Percentiles rank a stretch among this genome's conserved stretches.
phyloP scores from a whole-genome alignment of 495 filamentous ascomycete species.

The Baudoinia panamericana region DNA sequence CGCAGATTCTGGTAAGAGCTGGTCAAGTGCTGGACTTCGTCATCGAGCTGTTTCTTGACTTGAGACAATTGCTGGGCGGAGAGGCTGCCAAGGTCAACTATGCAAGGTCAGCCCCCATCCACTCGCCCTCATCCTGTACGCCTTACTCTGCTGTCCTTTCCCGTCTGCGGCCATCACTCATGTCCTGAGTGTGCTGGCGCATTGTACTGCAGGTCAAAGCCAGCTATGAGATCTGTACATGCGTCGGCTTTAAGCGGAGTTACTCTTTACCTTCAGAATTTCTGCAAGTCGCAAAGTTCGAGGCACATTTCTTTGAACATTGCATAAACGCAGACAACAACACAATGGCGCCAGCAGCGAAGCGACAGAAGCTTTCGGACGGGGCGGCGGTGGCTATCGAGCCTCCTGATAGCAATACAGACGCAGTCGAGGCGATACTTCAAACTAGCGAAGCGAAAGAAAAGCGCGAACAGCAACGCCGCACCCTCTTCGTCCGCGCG shows the following conservation, averaged over 20 bases:
- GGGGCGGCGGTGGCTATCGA: constrained; percentile 4
- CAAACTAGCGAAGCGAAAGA: background rate
- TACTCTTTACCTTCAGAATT: too few relatives aligned
- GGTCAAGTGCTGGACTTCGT: constrained; percentile 87
- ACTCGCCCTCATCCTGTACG: background rate
- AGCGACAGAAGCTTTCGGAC: constrained; percentile 14
- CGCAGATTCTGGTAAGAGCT: constrained; percentile 78
- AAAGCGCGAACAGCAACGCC: constrained; percentile 29
- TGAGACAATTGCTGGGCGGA: constrained; percentile 43
- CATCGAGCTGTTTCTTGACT: constrained; percentile 88
- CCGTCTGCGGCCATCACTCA: too few relatives aligned
- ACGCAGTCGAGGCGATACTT: background rate
- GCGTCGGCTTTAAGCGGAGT: too few relatives aligned
- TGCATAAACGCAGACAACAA: background rate
- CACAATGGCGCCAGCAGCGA: constrained; percentile 17
- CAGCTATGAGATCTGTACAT: too few relatives aligned
- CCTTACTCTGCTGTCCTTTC: constrained; percentile 18
- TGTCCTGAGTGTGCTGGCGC: too few relatives aligned
- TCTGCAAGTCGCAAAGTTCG: too few relatives aligned
- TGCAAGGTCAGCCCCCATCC: background rate
- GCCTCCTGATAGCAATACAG: too few relatives aligned
- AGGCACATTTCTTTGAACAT: background rate
- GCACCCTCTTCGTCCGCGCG: constrained; percentile 81
- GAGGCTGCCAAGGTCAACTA: constrained; percentile 53
- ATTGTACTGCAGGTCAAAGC: too few relatives aligned